phyloP scores from a whole-genome alignment of 805 yeast genomes.

The Wickerhamomyces canadensis region DNA sequence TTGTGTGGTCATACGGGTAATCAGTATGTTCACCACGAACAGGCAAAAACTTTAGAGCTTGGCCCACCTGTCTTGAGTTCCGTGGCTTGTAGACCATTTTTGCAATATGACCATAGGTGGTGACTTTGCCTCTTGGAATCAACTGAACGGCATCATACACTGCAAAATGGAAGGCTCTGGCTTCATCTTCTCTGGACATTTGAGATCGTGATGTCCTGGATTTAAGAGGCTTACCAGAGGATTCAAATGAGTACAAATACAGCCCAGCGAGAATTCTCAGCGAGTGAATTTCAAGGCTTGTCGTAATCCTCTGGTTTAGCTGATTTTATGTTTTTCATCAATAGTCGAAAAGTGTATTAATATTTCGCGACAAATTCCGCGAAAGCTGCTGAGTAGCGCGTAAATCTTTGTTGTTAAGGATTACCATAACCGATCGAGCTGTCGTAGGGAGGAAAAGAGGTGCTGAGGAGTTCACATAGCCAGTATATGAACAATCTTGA shows the following conservation, averaged over 20 bases:
- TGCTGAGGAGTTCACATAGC: too few relatives aligned
- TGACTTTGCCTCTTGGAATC: conserved; percentile 60
- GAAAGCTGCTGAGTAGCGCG: too few relatives aligned
- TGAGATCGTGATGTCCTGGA: background rate
- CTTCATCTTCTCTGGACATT: conserved; percentile 32
- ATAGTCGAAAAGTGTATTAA: background rate
- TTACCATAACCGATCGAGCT: too few relatives aligned
- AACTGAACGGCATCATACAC: conserved; percentile 48
- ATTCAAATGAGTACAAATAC: conserved; percentile 5
- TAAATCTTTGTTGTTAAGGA: too few relatives aligned
- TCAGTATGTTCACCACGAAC: conserved; percentile 7
- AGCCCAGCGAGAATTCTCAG: background rate
- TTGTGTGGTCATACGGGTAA: conserved; percentile 16
- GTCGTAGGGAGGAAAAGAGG: too few relatives aligned
- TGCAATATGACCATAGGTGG: conserved; percentile 77
- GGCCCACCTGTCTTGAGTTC: conserved; percentile 72
- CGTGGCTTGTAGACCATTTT: conserved; percentile 53
- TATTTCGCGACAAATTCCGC: background rate
- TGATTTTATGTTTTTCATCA: too few relatives aligned
- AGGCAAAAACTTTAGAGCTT: conserved; percentile 52
- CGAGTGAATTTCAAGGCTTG: too few relatives aligned
- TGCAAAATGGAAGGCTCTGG: conserved; percentile 51
- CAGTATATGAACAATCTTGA: too few relatives aligned
- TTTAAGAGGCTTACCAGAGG: background rate
- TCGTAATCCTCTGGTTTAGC: too few relatives aligned